These are phyloP conservation scores for Erysiphe neolycopersici DNA, from an alignment of 2,329 filamentous ascomycete genomes.

Conservation along the genomic window DNA sequence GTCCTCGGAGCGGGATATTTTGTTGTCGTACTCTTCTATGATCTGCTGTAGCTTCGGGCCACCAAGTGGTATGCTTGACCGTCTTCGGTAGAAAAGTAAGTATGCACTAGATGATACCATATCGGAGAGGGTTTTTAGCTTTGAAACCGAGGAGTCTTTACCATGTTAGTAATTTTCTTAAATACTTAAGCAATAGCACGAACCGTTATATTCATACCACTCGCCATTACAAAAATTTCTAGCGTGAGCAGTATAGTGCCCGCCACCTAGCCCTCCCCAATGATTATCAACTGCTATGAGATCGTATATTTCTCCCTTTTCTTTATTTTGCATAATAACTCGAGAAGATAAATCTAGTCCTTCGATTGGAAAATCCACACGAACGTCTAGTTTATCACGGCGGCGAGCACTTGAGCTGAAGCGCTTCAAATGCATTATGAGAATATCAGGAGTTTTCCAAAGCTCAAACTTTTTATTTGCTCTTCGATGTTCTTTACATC, in stretches of 20 bases:
- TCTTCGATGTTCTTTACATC: constrained; percentile 78
- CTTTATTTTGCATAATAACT: constrained; percentile 54
- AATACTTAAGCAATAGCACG: constrained; percentile 13
- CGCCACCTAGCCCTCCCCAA: constrained; percentile 74
- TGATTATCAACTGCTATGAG: constrained; percentile 92
- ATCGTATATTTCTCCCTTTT: constrained; percentile 69
- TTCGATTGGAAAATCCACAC: constrained; percentile 77
- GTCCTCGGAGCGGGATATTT: constrained; percentile 16
- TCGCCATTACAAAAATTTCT: constrained; percentile 71
- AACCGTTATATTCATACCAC: constrained; percentile 97
- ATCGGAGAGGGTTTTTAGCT: constrained; percentile 28
- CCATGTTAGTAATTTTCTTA: constrained; percentile 16
- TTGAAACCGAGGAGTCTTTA: constrained; percentile 47
- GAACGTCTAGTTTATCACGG: constrained; percentile 71
- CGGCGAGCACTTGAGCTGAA: constrained; percentile 68
- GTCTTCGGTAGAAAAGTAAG: constrained; percentile 81
- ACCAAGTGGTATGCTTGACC: constrained; percentile 50
- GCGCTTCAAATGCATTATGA: constrained; percentile 84
- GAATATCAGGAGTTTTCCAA: constrained; percentile 87
- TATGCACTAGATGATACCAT: constrained; percentile 62
- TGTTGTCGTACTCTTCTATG: constrained; percentile 32
- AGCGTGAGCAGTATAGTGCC: constrained; percentile 86
- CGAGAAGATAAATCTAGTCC: constrained; percentile 58
- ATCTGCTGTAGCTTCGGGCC: constrained; percentile 49
- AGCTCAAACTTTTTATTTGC: constrained; percentile 93